Base-by-base conservation (phyloP, 768 basidiomycete species). In the Xerocomellus chrysenteron region DNA sequence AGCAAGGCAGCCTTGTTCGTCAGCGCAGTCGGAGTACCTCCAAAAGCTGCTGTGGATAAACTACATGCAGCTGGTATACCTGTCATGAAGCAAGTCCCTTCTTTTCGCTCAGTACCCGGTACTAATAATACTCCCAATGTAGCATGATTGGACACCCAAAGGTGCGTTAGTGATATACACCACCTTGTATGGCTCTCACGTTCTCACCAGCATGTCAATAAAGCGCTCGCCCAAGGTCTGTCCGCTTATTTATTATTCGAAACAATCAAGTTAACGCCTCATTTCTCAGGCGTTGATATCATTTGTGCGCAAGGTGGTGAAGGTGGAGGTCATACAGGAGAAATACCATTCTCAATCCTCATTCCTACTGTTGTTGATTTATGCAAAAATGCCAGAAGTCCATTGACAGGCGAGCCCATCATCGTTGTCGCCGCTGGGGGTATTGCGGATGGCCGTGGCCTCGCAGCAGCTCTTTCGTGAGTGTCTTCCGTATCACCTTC, bases 281-380 rank as follows among this genome's bases (percentile, higher is more conserved):
- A 2, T 45, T 17, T 55, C 21, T 7, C 62, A 80, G 90, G 92
- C n/a, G 90, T 93, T 16, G 92, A 95, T 63, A 83, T 94, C 57
- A 92, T 95, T 46, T 92, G 92, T 66, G 92, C 90, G 1, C 91
- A 91, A 69, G 89, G 88, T 35, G 90, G 90, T 17, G 92, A 93
- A 72, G 92, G 91, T 19, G 92, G 92, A 28, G 92, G 92, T 13
- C 92, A 94, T 74, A 93, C 92, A 1, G 90, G 93, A 40, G 87
- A 91, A 52, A 90, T 81, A 12, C 80, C 89, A 1, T 90, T 90
- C 68, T 89, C 88, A 12, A 81, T 94, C 59, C 81, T 94, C 32
- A 88, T 93, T 49, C 92, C 92, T 10, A 84, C 87, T 0, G 84
- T 86, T 50, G 90, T 93, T 45, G 93, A 94, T 69, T 66, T 87